Evolutionary conservation across 495 filamentous ascomycete genomes (phyloP).

Genomic region (Letharia lupina): DNA sequence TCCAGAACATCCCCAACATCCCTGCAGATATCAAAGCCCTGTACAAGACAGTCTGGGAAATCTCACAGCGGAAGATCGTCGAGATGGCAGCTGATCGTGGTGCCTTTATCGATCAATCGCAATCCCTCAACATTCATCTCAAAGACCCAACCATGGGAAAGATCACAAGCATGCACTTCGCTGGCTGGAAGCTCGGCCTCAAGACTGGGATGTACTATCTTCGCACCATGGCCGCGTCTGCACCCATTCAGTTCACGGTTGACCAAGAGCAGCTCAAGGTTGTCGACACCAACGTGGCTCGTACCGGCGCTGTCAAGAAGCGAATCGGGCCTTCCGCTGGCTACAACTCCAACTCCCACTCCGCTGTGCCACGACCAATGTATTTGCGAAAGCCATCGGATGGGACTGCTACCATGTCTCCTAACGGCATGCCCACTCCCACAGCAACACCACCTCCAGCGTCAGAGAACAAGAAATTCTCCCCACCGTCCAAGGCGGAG

Average conservation of each 20-base stretch:
- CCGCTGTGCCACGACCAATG: slow-evolving; percentile 54
- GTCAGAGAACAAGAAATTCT: slow-evolving; percentile 38
- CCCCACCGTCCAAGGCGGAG: slow-evolving; percentile 34
- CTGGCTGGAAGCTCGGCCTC: slow-evolving; percentile 96
- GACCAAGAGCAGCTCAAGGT: slow-evolving; percentile 94
- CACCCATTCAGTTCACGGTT: slow-evolving; percentile 97
- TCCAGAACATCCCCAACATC: slow-evolving; percentile 94
- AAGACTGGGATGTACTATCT: slow-evolving; percentile 99
- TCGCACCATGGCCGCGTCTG: slow-evolving; percentile 91
- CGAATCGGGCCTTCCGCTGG: slow-evolving; percentile 43
- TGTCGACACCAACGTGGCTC: slow-evolving; percentile 72
- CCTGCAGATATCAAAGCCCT: slow-evolving; percentile 90
- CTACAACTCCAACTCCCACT: slow-evolving; percentile 38
- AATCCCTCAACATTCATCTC: slow-evolving; percentile 98
- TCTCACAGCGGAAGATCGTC: slow-evolving; percentile 89
- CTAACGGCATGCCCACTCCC: slow-evolving; percentile 56
- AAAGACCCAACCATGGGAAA: slow-evolving; percentile 99
- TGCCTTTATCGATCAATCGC: slow-evolving; percentile 96
- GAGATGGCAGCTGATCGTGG: slow-evolving; percentile 98
- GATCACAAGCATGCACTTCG: slow-evolving; percentile 98
- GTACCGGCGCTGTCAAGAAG: slow-evolving; percentile 56
- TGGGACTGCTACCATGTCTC: slow-evolving; percentile 34
- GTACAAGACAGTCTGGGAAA: slow-evolving; percentile 99
- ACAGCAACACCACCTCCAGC: slow-evolving; percentile 38
- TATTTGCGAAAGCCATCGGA: slow-evolving; percentile 44